These are phyloP conservation scores for Pseudofabraea citricarpa DNA, from an alignment of 2,329 filamentous ascomycete species.

Conservation along the genomic window DNA sequence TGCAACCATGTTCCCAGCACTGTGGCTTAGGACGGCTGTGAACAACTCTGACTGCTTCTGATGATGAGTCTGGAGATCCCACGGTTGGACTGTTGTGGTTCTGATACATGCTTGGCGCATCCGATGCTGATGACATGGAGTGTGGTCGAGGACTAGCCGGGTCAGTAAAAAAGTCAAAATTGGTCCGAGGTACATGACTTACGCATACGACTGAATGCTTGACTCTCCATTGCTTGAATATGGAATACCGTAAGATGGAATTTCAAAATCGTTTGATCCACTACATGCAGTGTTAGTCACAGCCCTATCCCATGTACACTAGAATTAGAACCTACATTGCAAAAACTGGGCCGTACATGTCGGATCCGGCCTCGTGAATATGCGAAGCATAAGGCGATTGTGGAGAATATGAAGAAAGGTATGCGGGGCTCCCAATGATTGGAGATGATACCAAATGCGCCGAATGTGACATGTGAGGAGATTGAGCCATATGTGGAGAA, in stretches of 20 bases:
- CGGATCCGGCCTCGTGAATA: conserved; percentile 12
- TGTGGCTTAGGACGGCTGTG: conserved; percentile 85
- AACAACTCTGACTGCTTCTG: conserved; percentile 59
- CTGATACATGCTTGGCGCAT: conserved; percentile 22
- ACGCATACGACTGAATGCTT: conserved; percentile 22
- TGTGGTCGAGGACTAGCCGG: conserved; percentile 20
- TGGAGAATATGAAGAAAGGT: conserved; percentile 24
- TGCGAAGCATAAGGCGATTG: conserved; percentile 10
- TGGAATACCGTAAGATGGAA: conserved; percentile 20
- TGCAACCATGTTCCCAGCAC: conserved; percentile 97
- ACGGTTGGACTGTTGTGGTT: conserved; percentile 29
- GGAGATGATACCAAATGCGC: too few relatives aligned
- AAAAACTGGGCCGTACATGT: conserved; percentile 26
- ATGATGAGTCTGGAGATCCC: conserved; percentile 32
- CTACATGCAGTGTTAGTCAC: too few relatives aligned
- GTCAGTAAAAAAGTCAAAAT: conserved; percentile 6
- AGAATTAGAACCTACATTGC: conserved; percentile 27
- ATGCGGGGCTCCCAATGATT: conserved; percentile 19
- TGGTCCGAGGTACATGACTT: conserved; percentile 10
- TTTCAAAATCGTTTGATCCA: conserved; percentile 21
- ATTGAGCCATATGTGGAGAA: too few relatives aligned
- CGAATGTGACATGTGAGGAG: too few relatives aligned
- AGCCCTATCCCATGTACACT: too few relatives aligned
- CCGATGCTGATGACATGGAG: conserved; percentile 23
- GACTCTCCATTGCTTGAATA: conserved; percentile 20